Base-by-base conservation (phyloP, 1,284 basidiomycete genomes). In the Macrocystidia cucumis region DNA sequence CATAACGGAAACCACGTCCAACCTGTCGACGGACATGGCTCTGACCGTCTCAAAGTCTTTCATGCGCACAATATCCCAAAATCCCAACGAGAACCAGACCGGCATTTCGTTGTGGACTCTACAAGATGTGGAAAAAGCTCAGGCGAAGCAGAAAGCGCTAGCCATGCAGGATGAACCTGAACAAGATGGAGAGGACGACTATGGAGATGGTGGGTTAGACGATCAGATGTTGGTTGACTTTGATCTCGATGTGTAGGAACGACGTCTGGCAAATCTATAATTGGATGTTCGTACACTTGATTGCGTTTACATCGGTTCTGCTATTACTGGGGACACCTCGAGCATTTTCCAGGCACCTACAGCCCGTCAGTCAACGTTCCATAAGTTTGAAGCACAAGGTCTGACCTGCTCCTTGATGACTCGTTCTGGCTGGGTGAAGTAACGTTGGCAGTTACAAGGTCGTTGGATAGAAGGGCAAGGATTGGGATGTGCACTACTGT, bases 1-100 rank as follows among this genome's bases (percentile, higher is more conserved):
- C 55, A 98, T 99, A 54, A 95, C 91, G 9, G 96, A 98, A 54
- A 89, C 92, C 0, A 91, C 91, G 24, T 87, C 92, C 7, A 99
- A 98, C 60, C 69, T 99, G 37, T 98, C 96, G 5, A 98, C 93
- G 5, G 96, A 99, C 58, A 98, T 98, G 90, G 95, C 95, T 5
- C 67, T 98, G 41, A 91, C 91, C 3, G 70, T 98, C 41, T 92
- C 91, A 39, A 97, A 98, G 62, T 67, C 92, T 31, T 99, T 99
- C 62, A 93, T 99, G 76, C 78, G 96, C 4, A 86, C 88, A 24
- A 99, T 99, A 56, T 97, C 93, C 6, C 96, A 99, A 60, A 93
- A 92, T 47, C 89, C 86, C 34, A 91, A 92, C 45, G 90, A 95
- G 57, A 91, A 91, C 45, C 83, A 93, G 63, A 96, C 92, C 5